Evolutionary conservation across 805 yeast species (phyloP).

Genomic region (Wickerhamomyces bovis): DNA sequence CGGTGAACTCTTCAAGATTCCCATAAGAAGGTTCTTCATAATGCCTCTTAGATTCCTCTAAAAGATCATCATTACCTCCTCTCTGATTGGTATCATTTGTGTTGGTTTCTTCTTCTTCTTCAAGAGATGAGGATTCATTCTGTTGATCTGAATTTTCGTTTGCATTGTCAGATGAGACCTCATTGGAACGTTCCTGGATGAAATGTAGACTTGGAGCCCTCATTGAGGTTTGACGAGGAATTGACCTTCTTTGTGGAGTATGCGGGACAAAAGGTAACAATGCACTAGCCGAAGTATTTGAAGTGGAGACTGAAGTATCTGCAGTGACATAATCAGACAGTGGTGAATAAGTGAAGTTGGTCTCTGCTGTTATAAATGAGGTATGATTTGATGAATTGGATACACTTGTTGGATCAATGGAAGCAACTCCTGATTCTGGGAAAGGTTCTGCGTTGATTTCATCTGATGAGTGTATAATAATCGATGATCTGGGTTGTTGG

Average conservation of each 20-base stretch:
- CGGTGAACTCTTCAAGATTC: not conserved
- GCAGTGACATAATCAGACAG: not conserved
- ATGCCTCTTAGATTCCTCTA: not conserved
- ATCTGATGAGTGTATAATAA: not conserved
- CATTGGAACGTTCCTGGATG: not conserved
- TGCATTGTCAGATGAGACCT: not conserved
- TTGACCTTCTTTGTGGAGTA: not conserved
- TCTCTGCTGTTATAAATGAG: not conserved
- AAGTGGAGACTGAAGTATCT: not conserved
- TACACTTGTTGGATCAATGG: not conserved
- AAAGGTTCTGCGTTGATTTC: not conserved
- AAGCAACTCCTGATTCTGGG: not conserved
- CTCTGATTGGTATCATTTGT: not conserved
- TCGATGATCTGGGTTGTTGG: not conserved
- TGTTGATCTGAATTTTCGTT: not conserved
- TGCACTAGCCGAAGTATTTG: not conserved
- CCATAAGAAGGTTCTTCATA: not conserved
- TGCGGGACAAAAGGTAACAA: not conserved
- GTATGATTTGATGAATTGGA: not conserved
- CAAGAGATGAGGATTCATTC: not conserved
- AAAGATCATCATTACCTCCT: not conserved
- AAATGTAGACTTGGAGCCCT: not conserved
- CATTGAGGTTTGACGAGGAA: not conserved
- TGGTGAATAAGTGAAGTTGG: not conserved
- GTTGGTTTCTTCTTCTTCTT: not conserved